Percentiles rank a stretch among this genome's conserved stretches.
phyloP scores from a whole-genome alignment of 441 rosid genomes.

The Populus hybrid region DNA sequence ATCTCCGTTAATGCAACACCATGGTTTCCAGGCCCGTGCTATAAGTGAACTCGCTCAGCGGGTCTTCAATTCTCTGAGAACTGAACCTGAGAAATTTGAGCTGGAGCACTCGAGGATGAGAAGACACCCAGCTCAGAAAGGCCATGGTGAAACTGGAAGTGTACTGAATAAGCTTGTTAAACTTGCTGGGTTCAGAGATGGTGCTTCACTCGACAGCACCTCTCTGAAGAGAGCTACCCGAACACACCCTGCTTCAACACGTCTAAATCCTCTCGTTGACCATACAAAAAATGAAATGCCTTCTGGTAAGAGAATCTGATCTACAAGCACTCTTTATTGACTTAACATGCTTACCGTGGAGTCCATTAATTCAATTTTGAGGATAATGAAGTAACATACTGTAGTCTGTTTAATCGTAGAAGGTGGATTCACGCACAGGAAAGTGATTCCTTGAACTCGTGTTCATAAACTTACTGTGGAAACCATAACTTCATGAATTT shows the following conservation, averaged over 20 bases:
- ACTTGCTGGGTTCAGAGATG: slow-evolving; percentile 10
- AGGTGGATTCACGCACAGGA: not conserved
- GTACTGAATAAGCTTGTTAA: not conserved
- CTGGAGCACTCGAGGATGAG: slow-evolving; percentile 22
- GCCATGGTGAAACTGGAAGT: slow-evolving; percentile 26
- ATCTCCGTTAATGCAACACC: not conserved
- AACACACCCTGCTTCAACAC: not conserved
- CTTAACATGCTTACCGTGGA: not conserved
- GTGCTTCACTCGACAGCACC: slow-evolving; percentile 3
- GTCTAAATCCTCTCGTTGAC: not conserved
- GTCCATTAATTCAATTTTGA: not conserved
- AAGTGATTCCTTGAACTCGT: too few species aligned
- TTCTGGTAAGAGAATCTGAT: slow-evolving; percentile 17
- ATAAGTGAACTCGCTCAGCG: slow-evolving; percentile 35
- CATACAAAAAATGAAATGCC: not conserved
- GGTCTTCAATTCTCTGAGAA: slow-evolving; percentile 33
- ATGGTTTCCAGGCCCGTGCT: slow-evolving; percentile 41
- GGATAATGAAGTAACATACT: not conserved
- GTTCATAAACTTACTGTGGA: not conserved
- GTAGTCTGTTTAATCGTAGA: not conserved
- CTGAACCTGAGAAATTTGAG: slow-evolving; percentile 37
- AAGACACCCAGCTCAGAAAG: slow-evolving; percentile 17
- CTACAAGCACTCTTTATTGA: not conserved
- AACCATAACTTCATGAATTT: too few species aligned
- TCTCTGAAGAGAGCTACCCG: not conserved